Percentiles rank a stretch among this genome's conserved stretches.
phyloP scores from a whole-genome alignment of 108 stramenopile species.

The Conticribra guillardii region DNA sequence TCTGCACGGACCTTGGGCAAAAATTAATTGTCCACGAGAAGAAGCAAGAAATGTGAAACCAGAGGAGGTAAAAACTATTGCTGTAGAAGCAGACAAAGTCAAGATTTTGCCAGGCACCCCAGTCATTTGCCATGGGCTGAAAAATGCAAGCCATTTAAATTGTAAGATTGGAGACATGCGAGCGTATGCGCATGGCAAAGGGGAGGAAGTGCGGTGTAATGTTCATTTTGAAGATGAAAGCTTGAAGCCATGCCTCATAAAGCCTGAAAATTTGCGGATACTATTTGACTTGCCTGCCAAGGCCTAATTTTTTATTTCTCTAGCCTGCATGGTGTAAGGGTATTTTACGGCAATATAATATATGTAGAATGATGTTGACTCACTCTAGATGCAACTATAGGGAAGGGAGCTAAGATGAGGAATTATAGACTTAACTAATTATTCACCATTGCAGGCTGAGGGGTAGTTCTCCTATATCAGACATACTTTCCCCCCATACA shows the following conservation, averaged over 20 bases:
- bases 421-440: too few species aligned
- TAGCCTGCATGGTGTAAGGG: too few species aligned
- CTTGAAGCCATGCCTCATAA: not conserved
- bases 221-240: conserved; percentile 11
- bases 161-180: conserved; percentile 16
- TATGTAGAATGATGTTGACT: too few species aligned
- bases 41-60: too few species aligned
- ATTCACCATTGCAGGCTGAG: too few species aligned
- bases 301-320: too few species aligned
- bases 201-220: not conserved
- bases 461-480: too few species aligned
- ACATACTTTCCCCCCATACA: too few species aligned
- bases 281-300: conserved; percentile 16
- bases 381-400: too few species aligned
- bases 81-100: not conserved
- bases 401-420: too few species aligned
- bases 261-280: conserved; percentile 3
- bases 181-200: not conserved
- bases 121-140: conserved; percentile 14
- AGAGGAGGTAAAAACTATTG: not conserved
- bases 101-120: not conserved
- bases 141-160: conserved; percentile 11
- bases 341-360: too few species aligned
- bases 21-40: not conserved
- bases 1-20: not conserved